Evolutionary conservation across 306 rosid genomes (phyloP), one percentile per base, ranked within the genome.

Genomic region (Hylodesmum podocarpum): DNA sequence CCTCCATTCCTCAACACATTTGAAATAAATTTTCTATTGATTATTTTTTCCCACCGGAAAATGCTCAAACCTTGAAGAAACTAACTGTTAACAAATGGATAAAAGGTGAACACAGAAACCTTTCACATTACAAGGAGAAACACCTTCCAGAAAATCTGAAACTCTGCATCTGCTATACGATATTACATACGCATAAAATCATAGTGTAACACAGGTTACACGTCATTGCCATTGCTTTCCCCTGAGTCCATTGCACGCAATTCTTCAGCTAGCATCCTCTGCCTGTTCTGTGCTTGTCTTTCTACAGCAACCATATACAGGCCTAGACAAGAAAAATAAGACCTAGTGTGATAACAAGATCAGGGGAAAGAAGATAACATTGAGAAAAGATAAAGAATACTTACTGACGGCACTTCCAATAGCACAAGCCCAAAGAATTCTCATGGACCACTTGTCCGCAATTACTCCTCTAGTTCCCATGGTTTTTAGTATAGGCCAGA

Each of bases 401-500:
- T 78, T 78, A 81, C 88, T 21, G 51, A 81, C 0, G 19, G 86
- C 88, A 78, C 88, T 81, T 74, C 88, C 88, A 57, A 85, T 29
- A 53, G 86, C 86, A 75, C 86, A 81, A 70, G 64, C 77, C 88
- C 88, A 85, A 70, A 85, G 88, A 81, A 81, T 14, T 85, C 88
- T 85, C 88, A 85, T 85, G 13, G 88, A 78, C 88, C 88, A 85
- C 66, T 78, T 81, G 77, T 85, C 88, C 44, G 50, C 51, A 40
- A 85, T 75, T 31, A 85, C 79, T 78, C 88, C 88, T 55, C 88
- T 70, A 50, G 80, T 34, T 85, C 76, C 79, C 88, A 85, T 85
- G 75, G 68, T 50, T 29, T 25, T 51, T 25, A 79, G 37, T 53
- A 28, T 67, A 19, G 59, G 75, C 43, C 16, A 76, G 41, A 67